Percentiles rank a stretch among this genome's conserved stretches.
Conservation (phyloP, 352 stramenopile genomes). For the Globisporangium parvum region DNA sequence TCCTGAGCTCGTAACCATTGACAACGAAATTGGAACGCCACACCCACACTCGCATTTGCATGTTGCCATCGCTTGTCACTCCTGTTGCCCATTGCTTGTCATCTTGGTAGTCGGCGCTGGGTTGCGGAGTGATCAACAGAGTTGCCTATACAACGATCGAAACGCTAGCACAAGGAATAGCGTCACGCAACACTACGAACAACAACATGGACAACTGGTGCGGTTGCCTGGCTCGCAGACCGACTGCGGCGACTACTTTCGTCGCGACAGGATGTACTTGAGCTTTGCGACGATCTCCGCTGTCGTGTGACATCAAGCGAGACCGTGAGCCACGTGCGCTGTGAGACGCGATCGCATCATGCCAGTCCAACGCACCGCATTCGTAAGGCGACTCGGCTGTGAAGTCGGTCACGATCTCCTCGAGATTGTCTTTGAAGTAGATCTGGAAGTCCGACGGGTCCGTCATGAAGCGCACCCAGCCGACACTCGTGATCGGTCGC, state of each 20-base stretch:
- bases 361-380: conserved; percentile 48
- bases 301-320: conserved; percentile 13
- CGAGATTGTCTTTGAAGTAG: conserved; percentile 85
- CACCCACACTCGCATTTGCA: conserved; percentile 28
- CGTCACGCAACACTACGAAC: no score
- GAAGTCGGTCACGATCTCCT: conserved; percentile 87
- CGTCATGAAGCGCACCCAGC: conserved; percentile 83
- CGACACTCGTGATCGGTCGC: conserved; percentile 78
- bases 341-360: not conserved
- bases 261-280: conserved; percentile 86
- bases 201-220: no score
- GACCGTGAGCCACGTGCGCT: not conserved
- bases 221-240: no score
- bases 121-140: no score
- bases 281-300: conserved; percentile 87
- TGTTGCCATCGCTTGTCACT: no score
- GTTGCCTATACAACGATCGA: no score
- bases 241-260: conserved; percentile 32
- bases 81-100: no score
- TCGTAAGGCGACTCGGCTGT: conserved; percentile 87
- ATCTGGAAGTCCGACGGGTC: conserved; percentile 86
- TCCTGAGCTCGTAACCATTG: conserved; percentile 19
- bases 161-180: no score
- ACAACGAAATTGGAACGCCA: conserved; percentile 84
- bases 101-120: no score